Conservation (phyloP, 208 protist species). For the Dictyostelium gargantuum region DNA sequence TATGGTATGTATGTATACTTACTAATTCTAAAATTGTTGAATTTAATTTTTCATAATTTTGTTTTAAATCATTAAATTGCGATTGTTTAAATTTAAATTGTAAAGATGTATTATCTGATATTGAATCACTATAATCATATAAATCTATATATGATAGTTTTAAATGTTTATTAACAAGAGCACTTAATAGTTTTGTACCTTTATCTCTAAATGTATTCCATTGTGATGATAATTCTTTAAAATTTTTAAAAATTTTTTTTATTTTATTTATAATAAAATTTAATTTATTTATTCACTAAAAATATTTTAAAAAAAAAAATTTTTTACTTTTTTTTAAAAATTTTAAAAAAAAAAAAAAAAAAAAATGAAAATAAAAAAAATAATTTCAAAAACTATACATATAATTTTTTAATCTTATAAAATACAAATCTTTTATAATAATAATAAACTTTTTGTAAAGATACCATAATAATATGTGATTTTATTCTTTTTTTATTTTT, state of each 20-base stretch:
- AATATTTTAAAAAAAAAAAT: background rate
- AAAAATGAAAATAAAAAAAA: background rate
- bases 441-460: too few relatives aligned
- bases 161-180: conserved; percentile 19
- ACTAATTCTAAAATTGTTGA: conserved; percentile 7
- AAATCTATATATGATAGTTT: background rate
- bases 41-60: conserved; percentile 17
- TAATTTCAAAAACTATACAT: too few relatives aligned
- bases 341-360: background rate
- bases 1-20: background rate
- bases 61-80: background rate
- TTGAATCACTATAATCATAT: background rate
- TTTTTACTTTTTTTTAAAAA: too few relatives aligned
- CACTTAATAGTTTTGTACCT: conserved; percentile 6
- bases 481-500: too few relatives aligned
- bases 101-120: background rate
- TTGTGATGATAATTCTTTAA: conserved; percentile 49
- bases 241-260: background rate
- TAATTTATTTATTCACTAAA: background rate
- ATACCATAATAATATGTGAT: too few relatives aligned
- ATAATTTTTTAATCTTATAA: too few relatives aligned
- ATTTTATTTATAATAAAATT: background rate
- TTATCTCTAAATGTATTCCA: conserved; percentile 55
- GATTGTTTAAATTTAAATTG: conserved; percentile 11
- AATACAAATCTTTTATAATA: too few relatives aligned